Evolutionary conservation across 495 filamentous ascomycete species (phyloP).

Genomic region (Aspergillus steynii): DNA sequence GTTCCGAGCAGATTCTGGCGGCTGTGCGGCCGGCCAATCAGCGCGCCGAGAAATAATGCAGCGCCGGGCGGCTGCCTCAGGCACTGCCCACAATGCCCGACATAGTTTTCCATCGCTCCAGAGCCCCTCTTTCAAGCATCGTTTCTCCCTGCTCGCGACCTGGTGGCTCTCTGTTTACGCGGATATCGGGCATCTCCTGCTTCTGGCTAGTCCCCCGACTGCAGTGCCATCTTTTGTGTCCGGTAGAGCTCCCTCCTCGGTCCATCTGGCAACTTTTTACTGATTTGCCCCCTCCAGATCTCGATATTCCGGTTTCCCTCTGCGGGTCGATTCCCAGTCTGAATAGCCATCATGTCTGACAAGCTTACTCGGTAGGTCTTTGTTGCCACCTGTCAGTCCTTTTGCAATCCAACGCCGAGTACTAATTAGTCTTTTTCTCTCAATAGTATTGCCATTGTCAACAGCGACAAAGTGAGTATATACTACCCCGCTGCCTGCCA

Average conservation of each 20-base stretch:
- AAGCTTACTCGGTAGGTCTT: slow-evolving; percentile 73
- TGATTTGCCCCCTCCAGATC: slow-evolving; percentile 1
- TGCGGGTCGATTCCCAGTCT: slow-evolving; percentile 23
- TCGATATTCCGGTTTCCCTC: slow-evolving; percentile 7
- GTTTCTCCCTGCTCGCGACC: slow-evolving; percentile 15
- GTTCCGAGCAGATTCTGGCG: slow-evolving; percentile 15
- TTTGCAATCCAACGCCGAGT: neutral
- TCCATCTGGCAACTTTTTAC: slow-evolving; percentile 6
- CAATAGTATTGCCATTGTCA: slow-evolving; percentile 93
- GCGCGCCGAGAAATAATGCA: slow-evolving; percentile 26
- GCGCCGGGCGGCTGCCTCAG: slow-evolving; percentile 19
- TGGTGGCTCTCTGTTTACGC: slow-evolving; percentile 17
- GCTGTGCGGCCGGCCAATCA: slow-evolving; percentile 29
- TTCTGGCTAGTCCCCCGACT: slow-evolving; percentile 17
- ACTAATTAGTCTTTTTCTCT: slow-evolving; percentile 19
- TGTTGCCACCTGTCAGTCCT: neutral
- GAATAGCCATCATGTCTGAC: slow-evolving; percentile 67
- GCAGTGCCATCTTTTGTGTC: slow-evolving; percentile 14
- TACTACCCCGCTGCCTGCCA: slow-evolving; percentile 34
- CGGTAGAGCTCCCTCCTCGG: slow-evolving; percentile 6
- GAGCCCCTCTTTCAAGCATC: slow-evolving; percentile 28
- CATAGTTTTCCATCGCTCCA: slow-evolving; percentile 29
- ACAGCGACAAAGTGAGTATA: slow-evolving; percentile 82
- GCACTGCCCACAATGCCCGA: slow-evolving; percentile 31
- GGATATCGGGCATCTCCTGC: slow-evolving; percentile 20